A percentile compares a stretch with the other conserved stretches of the same genome.
Conservation (phyloP, 1,139 yeast genomes). For the Nadsonia starkeyi-henricii region DNA sequence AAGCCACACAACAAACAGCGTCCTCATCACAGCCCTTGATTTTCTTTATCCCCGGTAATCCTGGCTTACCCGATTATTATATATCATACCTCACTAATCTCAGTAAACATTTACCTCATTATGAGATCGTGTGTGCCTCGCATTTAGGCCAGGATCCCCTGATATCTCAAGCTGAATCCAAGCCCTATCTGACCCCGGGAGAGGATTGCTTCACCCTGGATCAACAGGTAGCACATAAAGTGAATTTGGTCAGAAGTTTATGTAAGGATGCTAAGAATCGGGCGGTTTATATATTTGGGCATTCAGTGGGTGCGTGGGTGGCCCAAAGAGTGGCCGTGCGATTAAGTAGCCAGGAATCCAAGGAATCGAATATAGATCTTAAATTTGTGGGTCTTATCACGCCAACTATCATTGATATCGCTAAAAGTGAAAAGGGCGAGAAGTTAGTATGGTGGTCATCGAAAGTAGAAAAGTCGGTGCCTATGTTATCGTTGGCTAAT, state of each 20-base stretch:
- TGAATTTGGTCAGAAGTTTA: slow-evolving; percentile 9
- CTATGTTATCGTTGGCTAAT: background rate
- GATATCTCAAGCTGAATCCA: slow-evolving; percentile 12
- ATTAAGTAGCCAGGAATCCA: slow-evolving; percentile 7
- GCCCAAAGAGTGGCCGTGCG: slow-evolving; percentile 34
- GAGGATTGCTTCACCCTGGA: slow-evolving; percentile 27
- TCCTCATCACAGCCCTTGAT: slow-evolving; percentile 30
- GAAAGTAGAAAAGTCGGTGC: background rate
- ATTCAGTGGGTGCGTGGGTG: slow-evolving; percentile 50
- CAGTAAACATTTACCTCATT: slow-evolving; percentile 30
- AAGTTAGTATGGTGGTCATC: slow-evolving; percentile 17
- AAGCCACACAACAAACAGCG: background rate
- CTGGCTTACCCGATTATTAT: slow-evolving; percentile 50
- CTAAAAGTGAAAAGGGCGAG: slow-evolving; percentile 37
- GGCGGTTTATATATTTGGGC: slow-evolving; percentile 24
- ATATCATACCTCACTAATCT: slow-evolving; percentile 34
- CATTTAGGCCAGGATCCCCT: slow-evolving; percentile 35
- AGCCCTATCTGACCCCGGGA: slow-evolving; percentile 14
- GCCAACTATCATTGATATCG: slow-evolving; percentile 49
- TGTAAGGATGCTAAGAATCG: background rate
- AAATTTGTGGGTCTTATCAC: slow-evolving; percentile 44
- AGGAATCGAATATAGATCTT: slow-evolving; percentile 12
- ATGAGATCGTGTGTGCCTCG: slow-evolving; percentile 40
- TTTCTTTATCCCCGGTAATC: slow-evolving; percentile 55
- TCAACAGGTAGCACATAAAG: slow-evolving; percentile 34